Base-by-base conservation (phyloP, 2,329 filamentous ascomycete species). In the Neopestalotiopsis clavispora region DNA sequence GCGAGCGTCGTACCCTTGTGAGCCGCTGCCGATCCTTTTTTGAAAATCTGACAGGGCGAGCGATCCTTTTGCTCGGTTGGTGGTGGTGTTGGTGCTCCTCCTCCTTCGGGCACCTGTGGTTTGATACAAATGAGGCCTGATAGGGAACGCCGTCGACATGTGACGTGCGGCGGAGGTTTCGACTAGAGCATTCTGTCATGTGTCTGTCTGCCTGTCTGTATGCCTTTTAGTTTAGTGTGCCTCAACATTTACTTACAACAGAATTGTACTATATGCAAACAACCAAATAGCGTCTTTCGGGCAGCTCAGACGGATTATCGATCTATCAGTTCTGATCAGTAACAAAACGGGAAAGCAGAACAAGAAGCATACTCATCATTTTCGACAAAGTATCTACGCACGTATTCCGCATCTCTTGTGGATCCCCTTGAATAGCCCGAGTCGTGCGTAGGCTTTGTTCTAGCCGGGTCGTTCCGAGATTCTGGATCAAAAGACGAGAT, bases 191-290 rank as follows among this genome's bases (percentile, higher is more conserved):
- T 17, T n/a, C 45, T 52, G 45, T 52, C 45, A 52, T 20, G 17
- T 52, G 45, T 52, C 45, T 52, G 45, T 52, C n/a, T 52, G 45
- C n/a, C 45, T 52, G 45, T 52, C n/a, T n/a, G 45, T 20, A 52
- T 7, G 9, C 6, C 45, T n/a, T 20, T 3, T 52, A 52, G 45
- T 52, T 9, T 17, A 17, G 17, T 52, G 20, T 28, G 23, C 23
- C 23, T 28, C 23, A 28, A 28, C 23, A 28, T 28, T 28, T 28
- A 28, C 45, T 52, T n/a, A 20, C 45, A 38, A 38, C 6, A 10
- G 6, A 38, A 38, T 38, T 38, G 34, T 38, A 38, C 23, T 28
- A 38, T 38, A 38, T 38, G 34, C 34, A 38, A 38, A 38, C 34
- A 28, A 7, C 34, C 34, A 38, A 38, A 38, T 38, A 38, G 34